Percentiles rank a stretch among this genome's conserved stretches.
Evolutionary conservation across 2,329 filamentous ascomycete species (phyloP).

Genomic region (Cercospora sp.): DNA sequence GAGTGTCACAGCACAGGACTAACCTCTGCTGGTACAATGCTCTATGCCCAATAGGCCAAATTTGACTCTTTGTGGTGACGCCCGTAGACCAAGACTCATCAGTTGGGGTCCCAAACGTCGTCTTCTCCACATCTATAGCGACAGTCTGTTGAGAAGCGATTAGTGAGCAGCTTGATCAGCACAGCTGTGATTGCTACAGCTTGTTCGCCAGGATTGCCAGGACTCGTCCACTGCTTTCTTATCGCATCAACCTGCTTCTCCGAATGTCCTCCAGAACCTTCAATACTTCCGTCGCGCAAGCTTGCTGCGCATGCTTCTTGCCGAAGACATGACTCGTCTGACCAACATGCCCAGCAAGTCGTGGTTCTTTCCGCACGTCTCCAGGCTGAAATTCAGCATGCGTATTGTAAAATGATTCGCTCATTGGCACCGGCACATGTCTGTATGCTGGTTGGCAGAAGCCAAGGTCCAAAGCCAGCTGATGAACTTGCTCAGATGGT

Average conservation of each 20-base stretch:
- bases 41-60: not conserved
- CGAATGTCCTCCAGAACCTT: conserved; percentile 42
- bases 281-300: conserved; percentile 47
- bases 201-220: not conserved
- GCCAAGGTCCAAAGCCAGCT: conserved; percentile 29
- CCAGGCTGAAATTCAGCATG: conserved; percentile 38
- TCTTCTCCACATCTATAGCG: not conserved
- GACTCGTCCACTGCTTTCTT: not conserved
- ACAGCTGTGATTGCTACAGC: not conserved
- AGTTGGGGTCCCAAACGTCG: not conserved
- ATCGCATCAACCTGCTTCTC: conserved; percentile 7
- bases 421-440: conserved; percentile 11
- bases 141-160: not conserved
- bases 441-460: conserved; percentile 30
- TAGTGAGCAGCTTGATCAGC: not conserved
- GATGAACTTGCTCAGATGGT: conserved; percentile 25
- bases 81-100: not conserved
- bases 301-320: conserved; percentile 52
- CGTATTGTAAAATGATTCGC: conserved; percentile 39
- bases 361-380: conserved; percentile 28
- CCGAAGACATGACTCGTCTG: conserved; percentile 47
- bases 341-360: conserved; percentile 43
- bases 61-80: not conserved
- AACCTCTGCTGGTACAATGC: not conserved
- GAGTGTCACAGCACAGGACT: not conserved